Base-by-base conservation (phyloP, 2,329 filamentous ascomycete species). In the Fusarium lyarnte region DNA sequence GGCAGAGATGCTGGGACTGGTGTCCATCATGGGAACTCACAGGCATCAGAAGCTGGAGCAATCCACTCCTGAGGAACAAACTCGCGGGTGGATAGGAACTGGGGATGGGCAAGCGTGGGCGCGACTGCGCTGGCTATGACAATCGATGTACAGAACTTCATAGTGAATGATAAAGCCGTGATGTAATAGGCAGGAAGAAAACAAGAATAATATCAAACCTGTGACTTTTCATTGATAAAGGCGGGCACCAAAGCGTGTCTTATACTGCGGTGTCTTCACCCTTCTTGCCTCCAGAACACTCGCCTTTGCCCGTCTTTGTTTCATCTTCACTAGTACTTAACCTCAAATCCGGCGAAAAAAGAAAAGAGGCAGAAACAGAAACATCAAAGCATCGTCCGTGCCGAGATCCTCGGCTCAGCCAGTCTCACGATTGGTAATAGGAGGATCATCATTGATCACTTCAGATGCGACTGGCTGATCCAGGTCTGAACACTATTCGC, bases 41-140 rank as follows among this genome's bases (percentile, higher is more conserved):
- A 64, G 7, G 41, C 62, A 2, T 4, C 61, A 25, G 31, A 3
- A 13, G 16, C 19, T 8, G 62, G 46, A 4, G 58, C 58, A 11
- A 46, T 39, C 62, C 62, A 64, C 11, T 64, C 43, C 21, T 64
- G 62, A 12, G 62, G 62, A 55, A 51, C 49, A 33, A 51, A 64
- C 8, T 63, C 23, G 2, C 27, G 36, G 36, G n/a, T 9, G 0
- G 58, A 38, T 1, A 64, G 27, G 3, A 45, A 55, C 2, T 46
- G 58, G 2, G 58, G 61, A 17, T 52, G 25, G 2, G 61, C 58
- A 1, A 39, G 8, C 1, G 19, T 23, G 0, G 25, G 57, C 14
- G 3, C 17, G 1, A 21, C n/a, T 2, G n/a, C 38, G 1, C 14
- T 31, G 23, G 36, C 6, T 4, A 39, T 10, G 23, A 8, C 33